Evolutionary conservation across 208 protist genomes (phyloP).

Genomic region (Acanthamoeba triangularis): DNA sequence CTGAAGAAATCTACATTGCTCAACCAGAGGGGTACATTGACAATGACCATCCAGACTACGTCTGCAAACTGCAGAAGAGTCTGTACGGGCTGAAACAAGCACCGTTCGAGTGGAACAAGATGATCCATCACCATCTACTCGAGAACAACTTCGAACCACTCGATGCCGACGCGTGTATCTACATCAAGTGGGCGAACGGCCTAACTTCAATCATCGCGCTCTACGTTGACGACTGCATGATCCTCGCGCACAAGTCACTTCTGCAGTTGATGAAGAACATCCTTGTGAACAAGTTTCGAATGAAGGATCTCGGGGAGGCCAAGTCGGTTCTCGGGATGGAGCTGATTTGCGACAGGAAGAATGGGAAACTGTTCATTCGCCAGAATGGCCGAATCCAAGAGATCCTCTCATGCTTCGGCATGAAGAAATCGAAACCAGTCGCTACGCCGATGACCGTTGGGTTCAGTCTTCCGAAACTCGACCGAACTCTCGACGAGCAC

Average conservation of each 20-base stretch:
- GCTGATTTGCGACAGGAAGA: neutral
- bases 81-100: constrained; percentile 35
- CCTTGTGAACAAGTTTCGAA: neutral
- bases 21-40: neutral
- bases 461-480: neutral
- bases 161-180: constrained; percentile 29
- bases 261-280: neutral
- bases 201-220: neutral
- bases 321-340: neutral
- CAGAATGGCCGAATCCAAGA: neutral
- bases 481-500: neutral
- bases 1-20: neutral
- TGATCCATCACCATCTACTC: neutral
- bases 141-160: neutral
- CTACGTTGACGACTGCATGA: constrained; percentile 32
- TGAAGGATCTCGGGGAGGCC: neutral
- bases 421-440: neutral
- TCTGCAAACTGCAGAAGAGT: constrained; percentile 24
- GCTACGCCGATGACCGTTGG: neutral
- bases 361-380: neutral
- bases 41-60: neutral
- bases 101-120: neutral
- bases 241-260: neutral
- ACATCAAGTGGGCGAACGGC: neutral
- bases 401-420: neutral